phyloP scores from a whole-genome alignment of 1,139 yeast species.

The Magnusiomyces paraingens region DNA sequence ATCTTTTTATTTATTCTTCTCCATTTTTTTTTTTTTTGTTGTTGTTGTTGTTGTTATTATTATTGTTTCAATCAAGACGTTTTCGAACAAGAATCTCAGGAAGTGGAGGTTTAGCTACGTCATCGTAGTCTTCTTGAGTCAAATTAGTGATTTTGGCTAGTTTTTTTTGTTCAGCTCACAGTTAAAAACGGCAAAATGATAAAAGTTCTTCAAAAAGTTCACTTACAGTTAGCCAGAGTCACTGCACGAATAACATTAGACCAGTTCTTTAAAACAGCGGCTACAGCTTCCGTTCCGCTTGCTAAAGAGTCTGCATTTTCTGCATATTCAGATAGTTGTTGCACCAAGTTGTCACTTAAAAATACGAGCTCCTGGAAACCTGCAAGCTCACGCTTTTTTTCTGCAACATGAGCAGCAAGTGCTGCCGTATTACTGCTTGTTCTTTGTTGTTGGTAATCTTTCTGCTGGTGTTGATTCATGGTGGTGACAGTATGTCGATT shows the following conservation, averaged over 20 bases:
- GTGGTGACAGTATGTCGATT: background rate
- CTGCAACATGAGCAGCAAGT: constrained; percentile 28
- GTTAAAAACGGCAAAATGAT: constrained; percentile 22
- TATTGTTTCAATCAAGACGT: constrained; percentile 35
- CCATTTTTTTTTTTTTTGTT: no score
- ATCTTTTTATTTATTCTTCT: no score
- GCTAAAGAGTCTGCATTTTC: constrained; percentile 46
- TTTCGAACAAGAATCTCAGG: constrained; percentile 69
- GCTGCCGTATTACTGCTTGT: constrained; percentile 1
- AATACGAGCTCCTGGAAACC: constrained; percentile 45
- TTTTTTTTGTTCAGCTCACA: constrained; percentile 19
- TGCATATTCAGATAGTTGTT: constrained; percentile 45
- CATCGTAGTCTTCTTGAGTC: constrained; percentile 42
- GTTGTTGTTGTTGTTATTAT: no score
- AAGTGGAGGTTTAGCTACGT: constrained; percentile 38
- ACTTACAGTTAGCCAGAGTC: constrained; percentile 49
- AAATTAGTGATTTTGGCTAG: constrained; percentile 45
- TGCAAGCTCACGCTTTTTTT: constrained; percentile 48
- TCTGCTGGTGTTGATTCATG: background rate
- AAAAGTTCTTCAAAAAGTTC: background rate
- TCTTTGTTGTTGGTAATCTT: background rate
- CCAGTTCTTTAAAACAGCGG: constrained; percentile 52
- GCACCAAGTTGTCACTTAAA: constrained; percentile 43
- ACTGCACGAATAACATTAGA: constrained; percentile 59
- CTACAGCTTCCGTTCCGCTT: constrained; percentile 48